These are phyloP conservation scores for Carallia pectinifolia DNA, from an alignment of 345 rosid genomes.

Conservation along the genomic window DNA sequence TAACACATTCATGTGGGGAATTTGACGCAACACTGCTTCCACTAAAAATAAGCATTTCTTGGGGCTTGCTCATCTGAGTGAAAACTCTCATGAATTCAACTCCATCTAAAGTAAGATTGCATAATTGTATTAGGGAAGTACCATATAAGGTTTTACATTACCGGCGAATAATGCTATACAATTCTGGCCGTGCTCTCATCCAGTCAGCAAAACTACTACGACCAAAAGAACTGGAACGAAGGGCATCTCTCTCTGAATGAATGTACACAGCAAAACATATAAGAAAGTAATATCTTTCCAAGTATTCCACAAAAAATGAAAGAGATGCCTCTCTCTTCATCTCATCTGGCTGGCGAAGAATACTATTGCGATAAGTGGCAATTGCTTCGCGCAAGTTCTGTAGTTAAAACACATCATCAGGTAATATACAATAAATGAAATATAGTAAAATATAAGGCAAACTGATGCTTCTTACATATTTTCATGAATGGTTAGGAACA, in stretches of 20 bases:
- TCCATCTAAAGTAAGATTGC: neutral
- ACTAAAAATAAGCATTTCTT: neutral
- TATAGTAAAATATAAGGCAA: constrained; percentile 2
- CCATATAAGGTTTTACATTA: constrained; percentile 20
- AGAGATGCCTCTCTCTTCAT: constrained; percentile 95
- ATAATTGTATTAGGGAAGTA: neutral
- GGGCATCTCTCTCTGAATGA: constrained; percentile 89
- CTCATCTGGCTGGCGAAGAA: constrained; percentile 94
- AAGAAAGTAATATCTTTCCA: constrained; percentile 97
- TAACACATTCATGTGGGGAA: neutral
- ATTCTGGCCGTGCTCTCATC: constrained; percentile 99
- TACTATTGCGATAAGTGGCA: constrained; percentile 82
- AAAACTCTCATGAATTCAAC: neutral
- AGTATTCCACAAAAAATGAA: constrained; percentile 91
- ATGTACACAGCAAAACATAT: constrained; percentile 94
- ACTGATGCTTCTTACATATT: neutral
- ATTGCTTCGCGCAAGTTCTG: constrained; percentile 98
- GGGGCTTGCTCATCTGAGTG: neutral
- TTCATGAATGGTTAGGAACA: constrained; percentile 12
- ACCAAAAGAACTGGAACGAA: constrained; percentile 66
- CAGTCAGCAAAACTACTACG: constrained; percentile 91
- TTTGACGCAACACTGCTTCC: neutral
- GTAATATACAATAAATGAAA: constrained; percentile 16
- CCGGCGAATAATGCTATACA: constrained; percentile 95
- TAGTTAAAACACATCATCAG: constrained; percentile 23